Evolutionary conservation across 345 rosid genomes (phyloP).

Genomic region (Eucalyptus marginata): DNA sequence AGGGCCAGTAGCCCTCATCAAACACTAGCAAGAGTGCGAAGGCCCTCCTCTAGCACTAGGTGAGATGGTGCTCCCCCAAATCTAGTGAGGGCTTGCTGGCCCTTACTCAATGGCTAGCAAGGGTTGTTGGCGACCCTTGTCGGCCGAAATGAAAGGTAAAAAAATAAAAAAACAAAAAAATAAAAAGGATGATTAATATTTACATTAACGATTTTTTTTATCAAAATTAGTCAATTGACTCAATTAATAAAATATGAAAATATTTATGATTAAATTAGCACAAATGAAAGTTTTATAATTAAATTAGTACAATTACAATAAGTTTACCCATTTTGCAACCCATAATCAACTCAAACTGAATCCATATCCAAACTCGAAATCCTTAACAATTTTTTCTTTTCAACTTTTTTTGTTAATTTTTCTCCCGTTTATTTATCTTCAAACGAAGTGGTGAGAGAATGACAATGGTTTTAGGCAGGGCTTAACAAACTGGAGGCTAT

Average conservation of each 20-base stretch:
- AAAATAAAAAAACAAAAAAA: too few relatives aligned
- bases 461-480: not conserved
- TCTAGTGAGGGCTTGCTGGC: accelerated
- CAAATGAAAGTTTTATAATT: accelerated
- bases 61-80: too few relatives aligned
- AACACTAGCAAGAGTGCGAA: too few relatives aligned
- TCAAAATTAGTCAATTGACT: accelerated
- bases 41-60: accelerated
- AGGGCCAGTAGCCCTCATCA: too few relatives aligned
- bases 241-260: too few relatives aligned
- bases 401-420: not conserved
- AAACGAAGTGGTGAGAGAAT: not conserved
- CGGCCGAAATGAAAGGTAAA: too few relatives aligned
- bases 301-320: accelerated
- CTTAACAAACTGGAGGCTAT: not conserved
- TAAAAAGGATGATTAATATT: too few relatives aligned
- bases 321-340: not conserved
- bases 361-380: not conserved
- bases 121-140: not conserved
- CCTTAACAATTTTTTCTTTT: not conserved
- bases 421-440: not conserved
- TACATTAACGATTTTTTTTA: accelerated
- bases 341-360: not conserved
- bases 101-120: accelerated
- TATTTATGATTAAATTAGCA: accelerated